Evolutionary conservation across 2,329 filamentous ascomycete genomes (phyloP), one percentile per base, ranked within the genome.

Genomic region (Cytospora schulzeri): DNA sequence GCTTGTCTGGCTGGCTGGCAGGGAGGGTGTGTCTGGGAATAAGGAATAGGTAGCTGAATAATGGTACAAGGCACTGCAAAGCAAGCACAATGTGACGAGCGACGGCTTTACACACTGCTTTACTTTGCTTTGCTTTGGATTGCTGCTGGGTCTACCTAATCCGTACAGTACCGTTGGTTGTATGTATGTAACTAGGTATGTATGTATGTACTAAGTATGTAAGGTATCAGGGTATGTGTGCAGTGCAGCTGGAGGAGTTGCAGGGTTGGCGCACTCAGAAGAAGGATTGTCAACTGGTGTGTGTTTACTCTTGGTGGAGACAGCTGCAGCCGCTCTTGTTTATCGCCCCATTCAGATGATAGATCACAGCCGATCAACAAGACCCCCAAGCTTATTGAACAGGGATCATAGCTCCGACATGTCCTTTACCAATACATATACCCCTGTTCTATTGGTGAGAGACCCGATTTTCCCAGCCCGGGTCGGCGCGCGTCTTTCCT

Each of bases 231-330:
- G 8, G 31, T 11, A 8, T 48, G 22, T 61, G 51, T 45, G 38
- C 38, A n/a, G 17, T 14, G 35, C 12, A 17, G 35, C 29, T 29
- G 35, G 14, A 45, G 38, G 5, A 4, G 38, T 6, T n/a, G 17
- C 17, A 45, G 14, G 38, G 17, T n/a, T n/a, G n/a, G n/a, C n/a
- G n/a, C n/a, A 45, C 29, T 29, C 4, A 29, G 29, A 29, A 29
- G 29, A 8, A 8, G 8, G 29, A 29, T 31, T 28, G 19, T n/a
- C n/a, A n/a, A n/a, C n/a, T n/a, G 12, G 31, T 19, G 56, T 64
- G n/a, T 66, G 65, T 66, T 66, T 66, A 66, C 65, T 66, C 45
- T 29, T 33, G 62, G 65, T 66, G 65, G 65, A 56, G 62, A 51
- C 64, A 50, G 45, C 64, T 57, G 57, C 61, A 64, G 61, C 52